A percentile compares a stretch with the other conserved stretches of the same genome.
Conservation (phyloP, 2,329 filamentous ascomycete genomes). For the Xylaria sp. region DNA sequence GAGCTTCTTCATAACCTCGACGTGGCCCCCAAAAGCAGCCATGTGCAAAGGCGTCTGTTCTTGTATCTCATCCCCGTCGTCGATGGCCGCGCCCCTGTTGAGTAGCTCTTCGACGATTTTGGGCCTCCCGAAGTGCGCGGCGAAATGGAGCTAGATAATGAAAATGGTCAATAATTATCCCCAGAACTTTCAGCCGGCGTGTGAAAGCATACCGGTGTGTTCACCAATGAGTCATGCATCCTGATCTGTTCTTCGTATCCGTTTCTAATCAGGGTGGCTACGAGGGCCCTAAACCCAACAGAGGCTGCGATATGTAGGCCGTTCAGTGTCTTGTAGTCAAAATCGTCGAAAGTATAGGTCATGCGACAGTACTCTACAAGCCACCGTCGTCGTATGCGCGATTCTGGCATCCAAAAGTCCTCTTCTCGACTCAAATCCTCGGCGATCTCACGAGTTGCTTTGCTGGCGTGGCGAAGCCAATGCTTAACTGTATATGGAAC, state of each 20-base stretch:
- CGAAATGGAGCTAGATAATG: slow-evolving; percentile 36
- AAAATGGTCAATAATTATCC: slow-evolving; percentile 1
- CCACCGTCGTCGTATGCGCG: slow-evolving; percentile 43
- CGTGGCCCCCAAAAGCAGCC: slow-evolving; percentile 43
- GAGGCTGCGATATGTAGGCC: slow-evolving; percentile 44
- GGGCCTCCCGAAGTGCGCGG: slow-evolving; percentile 36
- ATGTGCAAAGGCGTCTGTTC: slow-evolving; percentile 43
- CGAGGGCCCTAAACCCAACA: slow-evolving; percentile 43
- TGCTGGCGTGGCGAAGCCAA: slow-evolving; percentile 46
- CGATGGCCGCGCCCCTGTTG: slow-evolving; percentile 37
- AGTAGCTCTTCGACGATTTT: slow-evolving; percentile 44
- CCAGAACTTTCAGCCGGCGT: background rate
- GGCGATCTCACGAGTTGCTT: slow-evolving; percentile 46
- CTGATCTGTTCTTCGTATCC: slow-evolving; percentile 41
- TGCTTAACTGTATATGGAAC: slow-evolving; percentile 44
- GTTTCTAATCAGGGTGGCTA: slow-evolving; percentile 43
- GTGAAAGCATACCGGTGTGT: slow-evolving; percentile 39
- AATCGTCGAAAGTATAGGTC: slow-evolving; percentile 37
- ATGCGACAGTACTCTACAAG: slow-evolving; percentile 39
- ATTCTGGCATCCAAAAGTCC: slow-evolving; percentile 44
- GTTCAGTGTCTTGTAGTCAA: slow-evolving; percentile 35
- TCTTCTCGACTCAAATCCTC: slow-evolving; percentile 43
- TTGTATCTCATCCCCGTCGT: slow-evolving; percentile 39
- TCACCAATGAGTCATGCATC: slow-evolving; percentile 34
- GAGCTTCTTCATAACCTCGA: slow-evolving; percentile 45